Evolutionary conservation across 208 protist genomes (phyloP), one percentile per base, ranked within the genome.

Genomic region (Entamoeba nuttalli): DNA sequence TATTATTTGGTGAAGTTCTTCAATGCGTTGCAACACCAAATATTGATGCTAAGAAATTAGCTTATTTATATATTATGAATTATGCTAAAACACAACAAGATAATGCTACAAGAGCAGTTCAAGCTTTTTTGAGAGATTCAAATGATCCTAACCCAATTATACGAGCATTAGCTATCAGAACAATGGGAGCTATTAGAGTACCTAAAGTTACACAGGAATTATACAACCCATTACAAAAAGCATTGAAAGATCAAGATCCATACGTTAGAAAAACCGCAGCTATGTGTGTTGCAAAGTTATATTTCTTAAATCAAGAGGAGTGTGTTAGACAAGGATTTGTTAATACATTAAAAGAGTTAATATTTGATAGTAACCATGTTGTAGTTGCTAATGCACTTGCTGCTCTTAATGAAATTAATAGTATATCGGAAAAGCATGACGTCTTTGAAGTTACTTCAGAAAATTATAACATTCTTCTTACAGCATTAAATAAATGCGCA

Each of bases 41-140:
- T 96, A 96, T 99, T 14, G 98, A 99, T 55, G 97, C 99, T 21
- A 99, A 99, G 97, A 99, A 99, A 94, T 97, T 99, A 3, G 98
- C 99, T 0, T 99, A 99, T 96, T 96, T 99, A 51, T 99, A 99
- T 95, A 96, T 99, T 9, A 98, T 99, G 95, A 99, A 99, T 95
- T 99, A 99, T 96, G 98, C 98, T 93, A 98, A 98, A 93, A 97
- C 97, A n/a, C 98, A 99, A 96, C 98, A 99, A 53, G 98, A 99
- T 95, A 97, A 98, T 71, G 98, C 99, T 71, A 98, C 99, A 84
- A 96, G 99, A 48, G 98, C 99, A 95, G 99, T 99, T 44, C 69
- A 95, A 17, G 48, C 94, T 52, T 93, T 96, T 97, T 94, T 94
- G 41, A 97, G 99, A 97, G 98, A 99, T 97, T 98, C 98, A 4